Conservation (phyloP, 2,329 filamentous ascomycete genomes). For the Basipetospora chlamydospora region DNA sequence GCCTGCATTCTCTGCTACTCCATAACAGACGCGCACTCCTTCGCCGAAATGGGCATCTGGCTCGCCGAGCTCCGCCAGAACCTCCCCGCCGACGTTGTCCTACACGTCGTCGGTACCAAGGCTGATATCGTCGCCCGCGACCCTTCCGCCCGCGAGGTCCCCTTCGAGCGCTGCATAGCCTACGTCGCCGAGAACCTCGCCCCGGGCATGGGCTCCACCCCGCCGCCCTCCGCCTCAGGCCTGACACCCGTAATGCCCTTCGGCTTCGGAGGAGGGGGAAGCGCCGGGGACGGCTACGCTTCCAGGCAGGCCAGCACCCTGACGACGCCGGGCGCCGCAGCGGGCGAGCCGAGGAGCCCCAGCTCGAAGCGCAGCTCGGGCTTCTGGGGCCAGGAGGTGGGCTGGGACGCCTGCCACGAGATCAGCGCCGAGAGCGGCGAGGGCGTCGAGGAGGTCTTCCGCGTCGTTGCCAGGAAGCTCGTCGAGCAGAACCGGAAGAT, state of each 20-base stretch:
- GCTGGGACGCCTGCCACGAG: slow-evolving; percentile 96
- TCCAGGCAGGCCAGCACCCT: slow-evolving; percentile 8
- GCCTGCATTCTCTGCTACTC: slow-evolving; percentile 90
- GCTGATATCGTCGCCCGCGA: slow-evolving; percentile 81
- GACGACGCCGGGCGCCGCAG: slow-evolving; percentile 7
- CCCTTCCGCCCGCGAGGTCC: slow-evolving; percentile 64
- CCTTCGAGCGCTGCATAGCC: slow-evolving; percentile 88
- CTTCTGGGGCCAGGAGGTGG: slow-evolving; percentile 84
- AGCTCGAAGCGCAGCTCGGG: slow-evolving; percentile 54
- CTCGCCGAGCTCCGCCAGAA: slow-evolving; percentile 71
- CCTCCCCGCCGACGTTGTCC: slow-evolving; percentile 60
- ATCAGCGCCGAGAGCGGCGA: slow-evolving; percentile 89
- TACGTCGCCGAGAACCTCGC: slow-evolving; percentile 89
- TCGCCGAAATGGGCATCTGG: slow-evolving; percentile 87
- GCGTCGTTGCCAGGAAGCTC: slow-evolving; percentile 49
- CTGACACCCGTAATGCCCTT: slow-evolving; percentile 16
- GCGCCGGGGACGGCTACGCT: slow-evolving; percentile 13
- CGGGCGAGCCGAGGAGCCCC: slow-evolving; percentile 41
- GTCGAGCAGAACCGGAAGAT: slow-evolving; percentile 51
- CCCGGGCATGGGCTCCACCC: slow-evolving; percentile 51
- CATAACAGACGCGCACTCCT: slow-evolving; percentile 75
- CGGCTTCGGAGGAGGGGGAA: no score
- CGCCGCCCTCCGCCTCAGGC: slow-evolving; percentile 44
- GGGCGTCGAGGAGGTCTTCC: slow-evolving; percentile 91
- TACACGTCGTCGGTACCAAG: slow-evolving; percentile 93